Evolutionary conservation across 2,329 filamentous ascomycete species (phyloP).

Genomic region (Aspergillus cejpii): DNA sequence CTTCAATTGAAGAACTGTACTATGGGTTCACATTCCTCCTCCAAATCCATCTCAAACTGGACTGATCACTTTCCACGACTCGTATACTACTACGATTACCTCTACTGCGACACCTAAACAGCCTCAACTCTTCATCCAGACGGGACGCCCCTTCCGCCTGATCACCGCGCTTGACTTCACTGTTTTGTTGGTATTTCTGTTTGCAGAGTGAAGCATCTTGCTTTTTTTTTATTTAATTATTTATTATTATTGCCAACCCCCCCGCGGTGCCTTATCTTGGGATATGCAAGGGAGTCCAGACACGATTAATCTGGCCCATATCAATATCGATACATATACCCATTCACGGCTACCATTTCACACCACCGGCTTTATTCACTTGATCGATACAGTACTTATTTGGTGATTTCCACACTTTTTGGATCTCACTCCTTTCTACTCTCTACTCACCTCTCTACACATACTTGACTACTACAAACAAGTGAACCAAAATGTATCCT

Average conservation of each 20-base stretch:
- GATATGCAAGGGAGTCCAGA: constrained; percentile 24
- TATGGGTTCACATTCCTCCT: background rate
- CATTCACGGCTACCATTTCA: background rate
- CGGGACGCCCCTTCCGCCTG: constrained; percentile 21
- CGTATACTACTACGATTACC: background rate
- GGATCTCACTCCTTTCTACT: no score
- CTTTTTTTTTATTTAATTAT: constrained; percentile 6
- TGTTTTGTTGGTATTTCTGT: constrained; percentile 16
- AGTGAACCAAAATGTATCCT: constrained; percentile 20
- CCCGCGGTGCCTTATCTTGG: constrained; percentile 23
- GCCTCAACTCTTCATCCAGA: background rate
- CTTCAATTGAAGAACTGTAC: background rate
- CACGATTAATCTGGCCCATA: constrained; percentile 22
- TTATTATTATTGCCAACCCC: constrained; percentile 7
- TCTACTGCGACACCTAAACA: background rate
- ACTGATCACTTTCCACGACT: constrained; percentile 7
- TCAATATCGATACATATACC: constrained; percentile 8
- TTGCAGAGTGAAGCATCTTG: constrained; percentile 8
- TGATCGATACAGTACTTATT: constrained; percentile 4
- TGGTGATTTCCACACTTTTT: constrained; percentile 3
- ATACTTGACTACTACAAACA: no score
- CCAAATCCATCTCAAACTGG: constrained; percentile 4
- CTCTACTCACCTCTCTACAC: background rate
- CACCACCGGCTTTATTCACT: constrained; percentile 4
- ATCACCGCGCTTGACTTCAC: constrained; percentile 20